Evolutionary conservation across 192 early-diverging fungal species (phyloP).

Genomic region (Coemansia sp.): DNA sequence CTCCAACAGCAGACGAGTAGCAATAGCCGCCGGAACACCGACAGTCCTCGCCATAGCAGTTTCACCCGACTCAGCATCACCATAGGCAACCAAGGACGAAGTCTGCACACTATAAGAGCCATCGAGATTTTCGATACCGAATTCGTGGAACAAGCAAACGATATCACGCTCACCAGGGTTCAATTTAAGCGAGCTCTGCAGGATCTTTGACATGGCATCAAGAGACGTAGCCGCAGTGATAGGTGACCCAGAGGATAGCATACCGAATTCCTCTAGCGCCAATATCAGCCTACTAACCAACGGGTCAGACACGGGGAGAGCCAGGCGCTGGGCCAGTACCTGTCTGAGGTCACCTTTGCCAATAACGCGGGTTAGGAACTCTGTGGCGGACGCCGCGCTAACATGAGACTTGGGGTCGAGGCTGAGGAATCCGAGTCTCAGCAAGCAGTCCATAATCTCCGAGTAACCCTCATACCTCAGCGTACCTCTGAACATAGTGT

Average conservation of each 20-base stretch:
- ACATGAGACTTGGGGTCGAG: constrained; percentile 41
- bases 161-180: constrained; percentile 84
- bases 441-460: constrained; percentile 81
- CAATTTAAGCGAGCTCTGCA: constrained; percentile 81
- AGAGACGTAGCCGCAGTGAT: constrained; percentile 61
- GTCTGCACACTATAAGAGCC: constrained; percentile 65
- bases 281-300: constrained; percentile 59
- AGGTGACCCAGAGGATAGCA: background rate
- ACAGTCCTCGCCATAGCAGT: constrained; percentile 88
- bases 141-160: constrained; percentile 94
- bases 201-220: constrained; percentile 82
- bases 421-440: constrained; percentile 78
- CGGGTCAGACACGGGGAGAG: constrained; percentile 23
- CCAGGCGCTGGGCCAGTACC: constrained; percentile 8
- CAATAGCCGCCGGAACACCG: constrained; percentile 78
- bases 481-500: constrained; percentile 96
- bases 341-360: constrained; percentile 8
- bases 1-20: constrained; percentile 68
- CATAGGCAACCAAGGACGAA: constrained; percentile 72
- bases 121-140: constrained; percentile 74
- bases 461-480: constrained; percentile 91
- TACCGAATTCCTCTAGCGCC: constrained; percentile 63
- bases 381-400: constrained; percentile 25
- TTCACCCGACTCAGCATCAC: constrained; percentile 55
- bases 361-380: constrained; percentile 17